These are phyloP conservation scores for Dactylellina leptospora DNA, from an alignment of 2,329 filamentous ascomycete genomes.

Conservation along the genomic window DNA sequence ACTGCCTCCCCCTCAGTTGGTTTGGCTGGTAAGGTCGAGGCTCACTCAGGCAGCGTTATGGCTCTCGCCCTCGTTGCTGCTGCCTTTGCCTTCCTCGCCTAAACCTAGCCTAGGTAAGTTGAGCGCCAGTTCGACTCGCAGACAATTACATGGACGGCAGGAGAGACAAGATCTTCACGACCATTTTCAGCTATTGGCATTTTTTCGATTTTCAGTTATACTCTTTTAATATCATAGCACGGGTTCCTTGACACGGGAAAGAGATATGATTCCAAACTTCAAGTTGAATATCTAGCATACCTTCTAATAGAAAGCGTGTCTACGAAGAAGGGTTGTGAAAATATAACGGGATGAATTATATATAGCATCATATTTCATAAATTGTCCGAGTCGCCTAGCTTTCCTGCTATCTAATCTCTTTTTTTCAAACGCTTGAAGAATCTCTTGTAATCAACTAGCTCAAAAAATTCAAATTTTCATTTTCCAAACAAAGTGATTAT, in stretches of 20 bases:
- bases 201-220: background rate
- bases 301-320: background rate
- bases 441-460: too few relatives aligned
- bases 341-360: background rate
- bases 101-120: background rate
- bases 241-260: background rate
- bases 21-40: constrained; percentile 21
- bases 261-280: background rate
- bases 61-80: constrained; percentile 18
- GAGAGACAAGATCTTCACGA: background rate
- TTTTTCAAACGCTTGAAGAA: too few relatives aligned
- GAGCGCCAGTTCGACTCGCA: background rate
- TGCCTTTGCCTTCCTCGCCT: constrained; percentile 32
- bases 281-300: background rate
- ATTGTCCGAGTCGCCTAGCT: too few relatives aligned
- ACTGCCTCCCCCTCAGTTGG: constrained; percentile 43
- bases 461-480: too few relatives aligned
- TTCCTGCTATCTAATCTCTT: too few relatives aligned
- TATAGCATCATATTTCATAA: background rate
- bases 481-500: too few relatives aligned
- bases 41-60: constrained; percentile 21
- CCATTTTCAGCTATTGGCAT: background rate
- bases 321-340: background rate
- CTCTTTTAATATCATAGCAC: background rate
- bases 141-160: background rate